A percentile compares a stretch with the other conserved stretches of the same genome.
phyloP scores from a whole-genome alignment of 768 basidiomycete genomes.

The Cystobasidium onofrii region DNA sequence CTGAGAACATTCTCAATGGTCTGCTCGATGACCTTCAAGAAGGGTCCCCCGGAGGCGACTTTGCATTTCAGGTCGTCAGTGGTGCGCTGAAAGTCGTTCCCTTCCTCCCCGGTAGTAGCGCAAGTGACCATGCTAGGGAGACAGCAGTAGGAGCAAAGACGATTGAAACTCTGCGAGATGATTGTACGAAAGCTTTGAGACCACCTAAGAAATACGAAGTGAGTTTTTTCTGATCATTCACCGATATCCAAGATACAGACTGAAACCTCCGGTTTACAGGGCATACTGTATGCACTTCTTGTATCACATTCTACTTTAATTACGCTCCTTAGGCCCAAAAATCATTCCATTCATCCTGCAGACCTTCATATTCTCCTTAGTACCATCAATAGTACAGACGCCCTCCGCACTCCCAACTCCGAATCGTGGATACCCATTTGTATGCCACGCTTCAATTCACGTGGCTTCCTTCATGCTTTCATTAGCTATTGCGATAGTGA shows the following conservation, averaged over 20 bases:
- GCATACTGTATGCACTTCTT: constrained; percentile 84
- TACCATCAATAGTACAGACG: constrained; percentile 66
- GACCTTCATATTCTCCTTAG: constrained; percentile 71
- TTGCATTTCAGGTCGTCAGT: constrained; percentile 68
- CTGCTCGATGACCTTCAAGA: constrained; percentile 52
- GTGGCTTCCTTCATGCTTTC: constrained; percentile 85
- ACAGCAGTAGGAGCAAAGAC: background rate
- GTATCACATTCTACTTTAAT: constrained; percentile 68
- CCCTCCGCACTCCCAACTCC: constrained; percentile 60
- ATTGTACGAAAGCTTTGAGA: constrained; percentile 70
- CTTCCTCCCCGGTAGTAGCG: constrained; percentile 52
- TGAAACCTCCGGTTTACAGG: constrained; percentile 53
- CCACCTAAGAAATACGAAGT: constrained; percentile 54
- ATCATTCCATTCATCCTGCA: constrained; percentile 76
- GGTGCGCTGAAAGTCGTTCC: constrained; percentile 74
- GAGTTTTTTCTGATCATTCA: background rate
- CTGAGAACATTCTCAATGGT: constrained; percentile 27
- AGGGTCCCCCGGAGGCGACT: background rate
- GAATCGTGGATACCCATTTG: constrained; percentile 94
- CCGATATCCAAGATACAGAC: no score
- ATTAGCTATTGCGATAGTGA: constrained; percentile 47
- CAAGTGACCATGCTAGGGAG: background rate
- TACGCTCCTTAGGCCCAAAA: constrained; percentile 77
- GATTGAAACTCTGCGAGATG: constrained; percentile 52
- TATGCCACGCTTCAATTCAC: constrained; percentile 83